Percentiles rank a stretch among this genome's conserved stretches.
Conservation (phyloP, 768 basidiomycete genomes). For the Tephrocybe sp. region DNA sequence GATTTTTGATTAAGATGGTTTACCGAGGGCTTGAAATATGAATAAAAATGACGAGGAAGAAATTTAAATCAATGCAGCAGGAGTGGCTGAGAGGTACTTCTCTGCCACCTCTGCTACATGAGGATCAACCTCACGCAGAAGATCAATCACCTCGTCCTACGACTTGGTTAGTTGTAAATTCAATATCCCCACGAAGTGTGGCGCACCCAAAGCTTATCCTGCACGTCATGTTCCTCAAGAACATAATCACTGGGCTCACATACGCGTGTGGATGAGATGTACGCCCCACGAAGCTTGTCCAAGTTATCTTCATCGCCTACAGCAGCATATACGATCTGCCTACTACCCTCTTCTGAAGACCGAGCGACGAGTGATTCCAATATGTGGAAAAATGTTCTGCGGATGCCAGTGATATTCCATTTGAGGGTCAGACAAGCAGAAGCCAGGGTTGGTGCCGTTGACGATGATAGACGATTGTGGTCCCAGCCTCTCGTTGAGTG, state of each 20-base stretch:
- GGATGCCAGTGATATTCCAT: neutral
- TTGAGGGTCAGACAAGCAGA: slow-evolving; percentile 37
- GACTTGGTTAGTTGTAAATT: neutral
- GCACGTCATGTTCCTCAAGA: slow-evolving; percentile 5
- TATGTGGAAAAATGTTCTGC: neutral
- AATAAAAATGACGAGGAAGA: neutral
- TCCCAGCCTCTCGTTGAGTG: slow-evolving; percentile 29
- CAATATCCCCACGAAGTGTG: slow-evolving; percentile 8
- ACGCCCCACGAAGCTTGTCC: slow-evolving; percentile 15
- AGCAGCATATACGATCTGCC: slow-evolving; percentile 17
- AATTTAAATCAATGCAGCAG: neutral
- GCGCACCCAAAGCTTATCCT: slow-evolving; percentile 18
- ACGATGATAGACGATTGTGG: slow-evolving; percentile 28
- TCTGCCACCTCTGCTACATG: slow-evolving; percentile 4
- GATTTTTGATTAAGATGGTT: no score
- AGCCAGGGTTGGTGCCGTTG: slow-evolving; percentile 41
- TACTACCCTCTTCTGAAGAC: slow-evolving; percentile 12
- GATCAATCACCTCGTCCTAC: slow-evolving; percentile 13
- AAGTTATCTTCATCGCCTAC: slow-evolving; percentile 12
- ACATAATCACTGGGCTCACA: slow-evolving; percentile 15
- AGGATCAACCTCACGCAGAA: slow-evolving; percentile 15
- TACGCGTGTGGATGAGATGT: slow-evolving; percentile 10
- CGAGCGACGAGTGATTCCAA: neutral
- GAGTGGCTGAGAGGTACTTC: slow-evolving; percentile 4
- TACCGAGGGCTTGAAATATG: neutral